Evolutionary conservation across 1,284 basidiomycete genomes (phyloP).

Genomic region (Tetrapyrgos nigripes): DNA sequence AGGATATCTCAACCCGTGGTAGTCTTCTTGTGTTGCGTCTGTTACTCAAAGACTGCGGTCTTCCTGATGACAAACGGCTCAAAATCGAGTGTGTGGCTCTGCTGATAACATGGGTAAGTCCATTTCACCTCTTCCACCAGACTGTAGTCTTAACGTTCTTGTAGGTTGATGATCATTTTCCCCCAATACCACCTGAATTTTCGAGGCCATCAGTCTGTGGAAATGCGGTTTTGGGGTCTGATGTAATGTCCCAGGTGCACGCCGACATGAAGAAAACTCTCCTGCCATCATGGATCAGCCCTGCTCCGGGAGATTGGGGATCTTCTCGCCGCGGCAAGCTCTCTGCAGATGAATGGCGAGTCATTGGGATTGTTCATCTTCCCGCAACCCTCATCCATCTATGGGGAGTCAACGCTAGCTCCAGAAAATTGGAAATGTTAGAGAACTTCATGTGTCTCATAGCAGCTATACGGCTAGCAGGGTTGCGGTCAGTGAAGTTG

Average conservation of each 20-base stretch:
- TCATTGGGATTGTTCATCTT: constrained; percentile 33
- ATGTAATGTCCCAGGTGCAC: constrained; percentile 24
- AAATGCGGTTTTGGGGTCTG: constrained; percentile 23
- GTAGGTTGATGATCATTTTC: neutral
- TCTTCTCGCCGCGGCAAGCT: constrained; percentile 31
- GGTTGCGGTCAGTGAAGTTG: neutral
- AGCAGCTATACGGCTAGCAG: constrained; percentile 23
- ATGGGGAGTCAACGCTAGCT: constrained; percentile 23
- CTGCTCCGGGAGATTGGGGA: constrained; percentile 32
- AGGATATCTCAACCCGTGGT: neutral
- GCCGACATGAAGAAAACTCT: constrained; percentile 26
- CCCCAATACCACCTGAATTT: neutral
- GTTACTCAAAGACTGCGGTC: neutral
- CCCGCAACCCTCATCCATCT: constrained; percentile 36
- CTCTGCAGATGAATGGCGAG: constrained; percentile 38
- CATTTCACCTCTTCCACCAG: too few species aligned
- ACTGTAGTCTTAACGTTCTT: neutral
- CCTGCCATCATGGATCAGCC: constrained; percentile 33
- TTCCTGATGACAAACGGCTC: neutral
- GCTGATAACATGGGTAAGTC: neutral
- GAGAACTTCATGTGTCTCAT: constrained; percentile 40
- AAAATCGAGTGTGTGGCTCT: neutral
- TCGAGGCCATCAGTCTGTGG: neutral
- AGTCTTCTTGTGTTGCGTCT: neutral
- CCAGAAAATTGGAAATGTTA: constrained; percentile 23